Evolutionary conservation across 75 land plant species (phyloP).

Genomic region (Cunninghamia lanceolata): DNA sequence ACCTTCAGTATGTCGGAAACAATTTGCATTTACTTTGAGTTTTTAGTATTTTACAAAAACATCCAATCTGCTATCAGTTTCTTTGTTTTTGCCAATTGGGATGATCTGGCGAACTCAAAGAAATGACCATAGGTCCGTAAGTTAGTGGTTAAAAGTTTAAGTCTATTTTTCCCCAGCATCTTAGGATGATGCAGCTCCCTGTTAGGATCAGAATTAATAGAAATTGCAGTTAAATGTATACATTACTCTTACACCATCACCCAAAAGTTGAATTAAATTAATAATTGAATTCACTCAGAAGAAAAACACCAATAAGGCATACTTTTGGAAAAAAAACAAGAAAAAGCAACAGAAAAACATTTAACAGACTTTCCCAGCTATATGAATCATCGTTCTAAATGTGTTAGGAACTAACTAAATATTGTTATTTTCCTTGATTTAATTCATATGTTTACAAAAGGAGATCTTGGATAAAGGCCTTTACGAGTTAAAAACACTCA

Average conservation of each 20-base stretch:
- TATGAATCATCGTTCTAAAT: neutral
- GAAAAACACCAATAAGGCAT: neutral
- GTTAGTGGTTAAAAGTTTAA: neutral
- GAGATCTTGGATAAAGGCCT: neutral
- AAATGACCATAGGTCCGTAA: neutral
- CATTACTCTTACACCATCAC: neutral
- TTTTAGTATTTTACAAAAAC: neutral
- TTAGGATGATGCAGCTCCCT: neutral
- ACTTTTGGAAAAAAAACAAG: neutral
- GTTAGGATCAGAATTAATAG: neutral
- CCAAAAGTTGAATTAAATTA: neutral
- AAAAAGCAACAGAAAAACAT: neutral
- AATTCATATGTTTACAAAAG: neutral
- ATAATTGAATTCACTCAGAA: neutral
- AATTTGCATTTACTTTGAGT: neutral
- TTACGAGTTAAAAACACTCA: constrained; percentile 22
- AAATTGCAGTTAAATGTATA: neutral
- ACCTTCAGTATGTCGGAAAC: neutral
- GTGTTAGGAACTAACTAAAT: neutral
- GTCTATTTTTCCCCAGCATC: neutral
- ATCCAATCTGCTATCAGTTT: neutral
- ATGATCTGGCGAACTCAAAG: neutral
- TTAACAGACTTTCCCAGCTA: neutral
- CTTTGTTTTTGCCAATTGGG: neutral
- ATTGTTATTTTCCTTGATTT: neutral